Conservation (phyloP, 139 green algal species). For the Astrephomene gubernaculifera region DNA sequence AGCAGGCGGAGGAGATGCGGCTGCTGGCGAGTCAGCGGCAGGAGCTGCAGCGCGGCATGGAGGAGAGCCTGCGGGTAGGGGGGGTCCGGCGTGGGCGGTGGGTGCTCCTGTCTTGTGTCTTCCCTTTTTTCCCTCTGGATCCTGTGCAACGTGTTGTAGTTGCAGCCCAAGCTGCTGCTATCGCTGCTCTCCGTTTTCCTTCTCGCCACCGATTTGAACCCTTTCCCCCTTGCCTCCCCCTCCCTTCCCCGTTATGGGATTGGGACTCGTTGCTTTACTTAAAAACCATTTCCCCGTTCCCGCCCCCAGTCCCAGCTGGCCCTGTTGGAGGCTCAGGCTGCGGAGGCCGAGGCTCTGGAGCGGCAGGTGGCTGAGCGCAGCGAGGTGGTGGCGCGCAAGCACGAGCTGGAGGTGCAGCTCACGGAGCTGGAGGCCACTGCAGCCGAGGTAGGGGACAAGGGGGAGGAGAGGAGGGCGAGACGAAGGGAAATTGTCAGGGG, state of each 20-base stretch:
- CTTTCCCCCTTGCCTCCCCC: neutral
- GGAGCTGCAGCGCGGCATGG: conserved; percentile 32
- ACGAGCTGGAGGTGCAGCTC: conserved; percentile 46
- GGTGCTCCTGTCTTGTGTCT: too few relatives aligned
- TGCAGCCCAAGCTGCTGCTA: too few relatives aligned
- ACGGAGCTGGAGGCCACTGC: conserved; percentile 40
- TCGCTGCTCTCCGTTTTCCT: too few relatives aligned
- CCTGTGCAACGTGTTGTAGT: too few relatives aligned
- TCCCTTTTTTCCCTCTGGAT: too few relatives aligned
- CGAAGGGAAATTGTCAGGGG: too few relatives aligned
- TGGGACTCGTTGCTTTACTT: too few relatives aligned
- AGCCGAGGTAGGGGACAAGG: conserved; percentile 14
- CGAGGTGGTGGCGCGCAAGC: conserved; percentile 20
- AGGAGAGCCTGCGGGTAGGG: conserved; percentile 28
- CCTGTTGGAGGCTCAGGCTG: neutral
- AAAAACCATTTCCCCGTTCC: too few relatives aligned
- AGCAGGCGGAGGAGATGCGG: conserved; percentile 35
- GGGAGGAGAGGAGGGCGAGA: neutral
- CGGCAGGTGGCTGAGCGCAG: neutral
- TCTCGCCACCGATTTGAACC: neutral
- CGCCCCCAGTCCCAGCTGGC: conserved; percentile 22
- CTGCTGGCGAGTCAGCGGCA: conserved; percentile 36
- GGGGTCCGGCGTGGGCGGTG: neutral
- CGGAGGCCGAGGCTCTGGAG: conserved; percentile 25
- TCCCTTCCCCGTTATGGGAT: too few relatives aligned